Evolutionary conservation across 2,329 filamentous ascomycete genomes (phyloP).

Genomic region (Penicillium sp.): DNA sequence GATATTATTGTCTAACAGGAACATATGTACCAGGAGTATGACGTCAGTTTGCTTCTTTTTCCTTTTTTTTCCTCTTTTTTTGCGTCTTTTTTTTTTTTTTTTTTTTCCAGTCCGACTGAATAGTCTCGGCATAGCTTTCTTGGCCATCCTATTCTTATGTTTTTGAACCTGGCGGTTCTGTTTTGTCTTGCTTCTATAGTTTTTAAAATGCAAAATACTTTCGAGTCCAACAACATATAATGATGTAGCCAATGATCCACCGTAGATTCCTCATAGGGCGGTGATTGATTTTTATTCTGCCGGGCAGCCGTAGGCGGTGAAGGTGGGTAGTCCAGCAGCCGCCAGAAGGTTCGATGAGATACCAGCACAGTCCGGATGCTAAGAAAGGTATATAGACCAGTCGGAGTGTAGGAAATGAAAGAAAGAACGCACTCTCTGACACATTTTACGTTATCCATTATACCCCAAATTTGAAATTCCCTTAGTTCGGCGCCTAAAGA

Average conservation of each 20-base stretch:
- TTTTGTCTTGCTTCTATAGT: not conserved
- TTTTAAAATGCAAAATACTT: not conserved
- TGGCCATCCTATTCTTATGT: not conserved
- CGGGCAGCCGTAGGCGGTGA: slow-evolving; percentile 26
- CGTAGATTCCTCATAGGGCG: not conserved
- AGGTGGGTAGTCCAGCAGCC: slow-evolving; percentile 29
- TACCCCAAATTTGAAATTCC: slow-evolving; percentile 4
- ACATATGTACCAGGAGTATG: not conserved
- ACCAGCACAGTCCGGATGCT: slow-evolving; percentile 14
- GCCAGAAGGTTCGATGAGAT: slow-evolving; percentile 44
- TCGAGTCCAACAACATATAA: not conserved
- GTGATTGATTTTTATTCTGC: slow-evolving; percentile 27
- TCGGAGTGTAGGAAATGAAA: no score
- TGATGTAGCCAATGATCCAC: slow-evolving; percentile 4
- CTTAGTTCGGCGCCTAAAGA: slow-evolving; percentile 8
- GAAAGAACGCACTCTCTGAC: not conserved
- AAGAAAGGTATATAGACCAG: slow-evolving; percentile 18
- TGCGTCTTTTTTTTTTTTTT: not conserved
- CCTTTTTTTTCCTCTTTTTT: not conserved
- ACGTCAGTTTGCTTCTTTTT: slow-evolving; percentile 4
- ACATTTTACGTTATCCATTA: not conserved
- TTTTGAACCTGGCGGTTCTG: not conserved
- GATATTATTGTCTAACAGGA: slow-evolving; percentile 11
- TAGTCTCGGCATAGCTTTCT: not conserved
- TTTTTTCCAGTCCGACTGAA: not conserved